Evolutionary conservation across 2,329 filamentous ascomycete genomes (phyloP), one percentile per base, ranked within the genome.

Genomic region (Alternaria novae-zelandiae): DNA sequence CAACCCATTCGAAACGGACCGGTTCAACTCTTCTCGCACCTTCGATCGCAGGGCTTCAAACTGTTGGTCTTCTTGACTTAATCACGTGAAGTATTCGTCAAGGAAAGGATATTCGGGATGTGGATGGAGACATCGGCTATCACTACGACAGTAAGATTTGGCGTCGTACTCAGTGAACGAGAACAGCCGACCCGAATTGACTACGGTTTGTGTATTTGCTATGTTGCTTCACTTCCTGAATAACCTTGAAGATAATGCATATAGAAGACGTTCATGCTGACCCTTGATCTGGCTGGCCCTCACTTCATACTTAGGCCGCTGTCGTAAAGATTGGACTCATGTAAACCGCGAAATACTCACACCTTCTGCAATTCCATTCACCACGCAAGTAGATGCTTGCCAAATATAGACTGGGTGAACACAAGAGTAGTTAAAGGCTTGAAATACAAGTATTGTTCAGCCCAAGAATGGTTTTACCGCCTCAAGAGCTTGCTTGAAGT

Each of bases 401-500:
- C 32, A n/a, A 36, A n/a, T n/a, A 5, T 36, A n/a, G 32, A 36
- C 2, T 9, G 32, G 7, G 32, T 36, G 15, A n/a, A 36, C 32
- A 36, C 15, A 9, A 36, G 32, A 9, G 15, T 36, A 9, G 36
- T 41, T 41, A 41, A 41, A 17, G 8, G n/a, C 9, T 11, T 41
- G 15, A 41, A 11, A 17, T 11, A 41, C 36, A 41, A n/a, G 7
- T 36, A 36, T 10, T 17, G 10, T 12, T 47, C 21, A 59, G n/a
- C 57, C 57, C 28, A 59, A 23, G 13, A 59, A 59, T 17, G 47
- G 26, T 41, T 55, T 55, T 3, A 59, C 28, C 15, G 50, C 17
- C 21, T 59, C 50, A 28, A 59, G 57, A 23, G 26, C 41, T n/a
- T 59, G 50, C 21, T 41, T 54, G n/a, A 59, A 46, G 50, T 54